phyloP scores from a whole-genome alignment of 495 filamentous ascomycete genomes.

The Clavariopsis aquatica region DNA sequence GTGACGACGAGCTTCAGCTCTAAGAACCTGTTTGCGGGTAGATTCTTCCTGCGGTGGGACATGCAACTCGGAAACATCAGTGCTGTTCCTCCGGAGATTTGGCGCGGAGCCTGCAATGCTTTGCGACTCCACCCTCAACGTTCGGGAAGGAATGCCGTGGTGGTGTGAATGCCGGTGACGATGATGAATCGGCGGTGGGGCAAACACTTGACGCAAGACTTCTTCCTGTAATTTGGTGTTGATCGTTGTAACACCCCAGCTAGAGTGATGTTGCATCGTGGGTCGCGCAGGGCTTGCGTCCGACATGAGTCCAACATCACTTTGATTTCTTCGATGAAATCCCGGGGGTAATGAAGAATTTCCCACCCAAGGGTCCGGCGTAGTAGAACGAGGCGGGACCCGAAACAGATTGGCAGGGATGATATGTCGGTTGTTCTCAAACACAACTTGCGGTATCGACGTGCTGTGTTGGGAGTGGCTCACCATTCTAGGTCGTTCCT shows the following conservation, averaged over 20 bases:
- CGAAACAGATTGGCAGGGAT: conserved; percentile 79
- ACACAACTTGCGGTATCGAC: conserved; percentile 84
- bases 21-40: conserved; percentile 36
- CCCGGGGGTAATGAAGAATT: conserved; percentile 27
- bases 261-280: conserved; percentile 55
- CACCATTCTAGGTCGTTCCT: conserved; percentile 63
- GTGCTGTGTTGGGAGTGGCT: conserved; percentile 72
- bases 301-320: conserved; percentile 27
- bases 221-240: conserved; percentile 87
- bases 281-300: conserved; percentile 37
- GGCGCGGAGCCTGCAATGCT: conserved; percentile 34
- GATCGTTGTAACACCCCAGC: conserved; percentile 94
- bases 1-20: conserved; percentile 33
- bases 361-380: conserved; percentile 32
- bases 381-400: conserved; percentile 37
- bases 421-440: conserved; percentile 95
- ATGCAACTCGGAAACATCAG: conserved; percentile 26
- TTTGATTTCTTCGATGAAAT: conserved; percentile 37
- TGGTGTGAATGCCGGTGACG: conserved; percentile 61
- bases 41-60: conserved; percentile 23
- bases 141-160: conserved; percentile 51
- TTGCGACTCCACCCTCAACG: conserved; percentile 24
- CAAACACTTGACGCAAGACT: conserved; percentile 91
- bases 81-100: conserved; percentile 31
- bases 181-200: conserved; percentile 75